Evolutionary conservation across 2,329 filamentous ascomycete species (phyloP), one percentile per base, ranked within the genome.

Genomic region (Sclerotiophoma versabilis): DNA sequence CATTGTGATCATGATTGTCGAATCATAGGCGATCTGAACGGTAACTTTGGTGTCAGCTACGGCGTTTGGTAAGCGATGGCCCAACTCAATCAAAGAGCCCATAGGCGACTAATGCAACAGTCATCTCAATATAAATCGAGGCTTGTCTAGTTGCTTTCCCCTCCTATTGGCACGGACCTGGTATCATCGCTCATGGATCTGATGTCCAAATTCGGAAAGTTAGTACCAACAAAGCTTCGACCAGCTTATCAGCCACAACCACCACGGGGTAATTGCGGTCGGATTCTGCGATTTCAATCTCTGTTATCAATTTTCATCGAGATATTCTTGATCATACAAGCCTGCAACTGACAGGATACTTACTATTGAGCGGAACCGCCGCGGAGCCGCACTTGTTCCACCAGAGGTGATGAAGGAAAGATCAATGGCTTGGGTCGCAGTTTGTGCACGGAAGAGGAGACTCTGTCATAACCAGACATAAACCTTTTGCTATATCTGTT

Each of bases 131-230:
- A 54, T 25, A 60, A 51, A n/a, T 42, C 53, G 20, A 62, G 60
- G 58, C 64, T 49, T 57, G 62, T 63, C 62, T 66, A 49, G 60
- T 60, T 55, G 29, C n/a, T 46, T 62, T 57, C 64, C 64, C 65
- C 65, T 66, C 65, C 56, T 56, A 49, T 51, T 62, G 57, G 66
- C 63, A 66, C 63, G 62, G 62, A 58, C 64, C 47, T 46, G 39
- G 36, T 50, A 37, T 56, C 41, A 36, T 48, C 26, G 62, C 49
- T 49, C 42, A 63, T 69, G 66, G 66, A 68, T 69, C 58, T 53
- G 59, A 68, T 69, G 61, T 67, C 66, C 66, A 45, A 59, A 64
- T 65, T 51, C 57, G 66, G 66, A 63, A 58, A 66, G 63, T 48
- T 34, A 30, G 41, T 23, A 39, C 39, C 34, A 59, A 47, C 39